Evolutionary conservation across 768 basidiomycete genomes (phyloP).

Genomic region (Psilocybe sp.): DNA sequence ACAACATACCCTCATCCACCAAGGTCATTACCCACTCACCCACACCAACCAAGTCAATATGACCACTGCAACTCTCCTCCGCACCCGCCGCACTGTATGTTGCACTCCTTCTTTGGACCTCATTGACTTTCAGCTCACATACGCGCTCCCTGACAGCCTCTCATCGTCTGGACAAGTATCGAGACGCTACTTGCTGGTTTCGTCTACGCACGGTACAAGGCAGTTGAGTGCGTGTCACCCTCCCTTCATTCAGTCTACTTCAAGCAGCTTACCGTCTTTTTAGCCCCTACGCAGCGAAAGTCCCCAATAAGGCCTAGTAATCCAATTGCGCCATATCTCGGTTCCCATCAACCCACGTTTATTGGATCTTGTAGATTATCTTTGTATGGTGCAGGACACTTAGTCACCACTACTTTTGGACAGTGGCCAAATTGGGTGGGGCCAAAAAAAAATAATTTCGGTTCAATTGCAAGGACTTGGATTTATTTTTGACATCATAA

Average conservation of each 20-base stretch:
- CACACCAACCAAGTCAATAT: conserved; percentile 8
- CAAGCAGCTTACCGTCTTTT: background rate
- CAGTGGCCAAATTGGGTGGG: no score
- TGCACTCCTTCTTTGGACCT: background rate
- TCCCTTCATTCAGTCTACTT: background rate
- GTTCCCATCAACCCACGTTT: background rate
- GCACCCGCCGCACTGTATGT: conserved; percentile 25
- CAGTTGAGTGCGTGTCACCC: conserved; percentile 17
- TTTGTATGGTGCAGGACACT: conserved; percentile 9
- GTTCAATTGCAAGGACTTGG: no score
- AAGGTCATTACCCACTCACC: background rate
- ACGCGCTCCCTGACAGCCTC: conserved; percentile 20
- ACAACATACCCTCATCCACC: background rate
- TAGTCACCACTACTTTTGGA: no score
- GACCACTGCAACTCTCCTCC: conserved; percentile 21
- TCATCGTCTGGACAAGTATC: conserved; percentile 31
- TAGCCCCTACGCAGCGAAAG: background rate
- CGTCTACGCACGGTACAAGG: conserved; percentile 26
- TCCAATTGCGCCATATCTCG: background rate
- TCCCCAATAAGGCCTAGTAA: background rate
- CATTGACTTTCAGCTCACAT: background rate
- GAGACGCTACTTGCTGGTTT: conserved; percentile 28
- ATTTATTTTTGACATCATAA: no score
- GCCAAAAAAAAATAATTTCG: no score
- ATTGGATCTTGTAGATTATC: conserved; percentile 1